Evolutionary conservation across 768 basidiomycete genomes (phyloP).

Genomic region (Tubosaeta sp.): DNA sequence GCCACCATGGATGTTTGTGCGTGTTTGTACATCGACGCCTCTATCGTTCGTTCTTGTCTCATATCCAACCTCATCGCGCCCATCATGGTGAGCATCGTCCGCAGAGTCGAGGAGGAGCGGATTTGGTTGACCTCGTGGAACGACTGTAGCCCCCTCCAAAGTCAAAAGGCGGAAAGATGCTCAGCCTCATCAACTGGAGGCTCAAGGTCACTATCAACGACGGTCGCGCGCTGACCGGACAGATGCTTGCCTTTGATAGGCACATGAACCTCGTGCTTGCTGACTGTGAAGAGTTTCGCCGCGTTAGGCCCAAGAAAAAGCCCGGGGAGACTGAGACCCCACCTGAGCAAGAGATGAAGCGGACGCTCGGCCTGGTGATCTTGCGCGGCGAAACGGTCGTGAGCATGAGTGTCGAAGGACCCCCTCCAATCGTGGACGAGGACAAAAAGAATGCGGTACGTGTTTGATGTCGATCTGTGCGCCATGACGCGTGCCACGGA

Average conservation of each 20-base stretch:
- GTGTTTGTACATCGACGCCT: conserved; percentile 28
- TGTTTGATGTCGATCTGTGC: conserved; percentile 10
- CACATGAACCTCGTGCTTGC: conserved; percentile 99
- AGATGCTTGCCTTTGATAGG: conserved; percentile 99
- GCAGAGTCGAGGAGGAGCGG: conserved; percentile 6
- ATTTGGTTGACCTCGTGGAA: conserved; percentile 8
- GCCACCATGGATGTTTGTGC: conserved; percentile 25
- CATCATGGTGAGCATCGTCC: conserved; percentile 51
- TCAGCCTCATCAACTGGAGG: conserved; percentile 95
- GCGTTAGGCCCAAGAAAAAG: conserved; percentile 91
- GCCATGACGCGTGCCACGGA: conserved; percentile 15
- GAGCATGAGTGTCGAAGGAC: conserved; percentile 91
- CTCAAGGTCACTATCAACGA: conserved; percentile 97
- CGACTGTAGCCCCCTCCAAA: conserved; percentile 82
- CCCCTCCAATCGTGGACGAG: conserved; percentile 86
- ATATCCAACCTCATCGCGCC: conserved; percentile 33
- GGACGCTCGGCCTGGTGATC: conserved; percentile 94
- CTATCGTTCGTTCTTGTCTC: conserved; percentile 16
- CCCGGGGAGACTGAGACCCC: conserved; percentile 66
- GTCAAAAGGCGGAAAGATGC: conserved; percentile 98
- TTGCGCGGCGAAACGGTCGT: conserved; percentile 95
- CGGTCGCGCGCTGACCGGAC: conserved; percentile 90
- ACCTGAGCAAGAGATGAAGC: conserved; percentile 90
- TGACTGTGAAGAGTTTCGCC: conserved; percentile 96
- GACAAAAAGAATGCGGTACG: conserved; percentile 80